phyloP scores from a whole-genome alignment of 2,329 filamentous ascomycete species.

The Pseudogymnoascus destructans region DNA sequence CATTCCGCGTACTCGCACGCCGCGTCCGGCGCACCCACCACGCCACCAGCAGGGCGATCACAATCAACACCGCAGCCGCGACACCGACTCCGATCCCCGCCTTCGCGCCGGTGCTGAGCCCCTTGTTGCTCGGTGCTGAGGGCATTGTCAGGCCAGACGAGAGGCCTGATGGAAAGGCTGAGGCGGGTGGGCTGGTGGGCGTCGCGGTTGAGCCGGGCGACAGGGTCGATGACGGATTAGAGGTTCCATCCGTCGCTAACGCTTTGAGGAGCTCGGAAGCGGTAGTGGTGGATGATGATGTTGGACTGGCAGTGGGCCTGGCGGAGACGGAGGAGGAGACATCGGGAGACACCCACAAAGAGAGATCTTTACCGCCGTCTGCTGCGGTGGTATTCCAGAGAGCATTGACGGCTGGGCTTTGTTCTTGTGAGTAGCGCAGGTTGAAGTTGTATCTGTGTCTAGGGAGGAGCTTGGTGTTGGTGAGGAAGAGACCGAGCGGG shows the following conservation, averaged over 20 bases:
- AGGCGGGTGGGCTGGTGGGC: background rate
- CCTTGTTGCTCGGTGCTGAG: background rate
- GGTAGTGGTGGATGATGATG: background rate
- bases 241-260: no score
- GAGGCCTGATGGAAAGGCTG: background rate
- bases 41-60: background rate
- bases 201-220: background rate
- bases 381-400: background rate
- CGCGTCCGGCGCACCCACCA: background rate
- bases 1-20: background rate
- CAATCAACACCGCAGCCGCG: background rate
- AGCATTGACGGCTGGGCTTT: rapidly evolving
- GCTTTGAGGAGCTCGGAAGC: background rate
- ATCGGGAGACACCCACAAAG: background rate
- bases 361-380: background rate
- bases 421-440: background rate
- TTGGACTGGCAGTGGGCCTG: background rate
- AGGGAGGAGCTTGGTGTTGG: background rate
- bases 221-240: background rate
- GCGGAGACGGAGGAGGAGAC: no score
- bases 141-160: background rate
- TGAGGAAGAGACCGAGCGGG: background rate
- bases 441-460: background rate
- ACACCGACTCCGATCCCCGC: slow-evolving; percentile 1
- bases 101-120: background rate